phyloP scores from a whole-genome alignment of 495 filamentous ascomycete genomes.

The Usnea hakonensis region DNA sequence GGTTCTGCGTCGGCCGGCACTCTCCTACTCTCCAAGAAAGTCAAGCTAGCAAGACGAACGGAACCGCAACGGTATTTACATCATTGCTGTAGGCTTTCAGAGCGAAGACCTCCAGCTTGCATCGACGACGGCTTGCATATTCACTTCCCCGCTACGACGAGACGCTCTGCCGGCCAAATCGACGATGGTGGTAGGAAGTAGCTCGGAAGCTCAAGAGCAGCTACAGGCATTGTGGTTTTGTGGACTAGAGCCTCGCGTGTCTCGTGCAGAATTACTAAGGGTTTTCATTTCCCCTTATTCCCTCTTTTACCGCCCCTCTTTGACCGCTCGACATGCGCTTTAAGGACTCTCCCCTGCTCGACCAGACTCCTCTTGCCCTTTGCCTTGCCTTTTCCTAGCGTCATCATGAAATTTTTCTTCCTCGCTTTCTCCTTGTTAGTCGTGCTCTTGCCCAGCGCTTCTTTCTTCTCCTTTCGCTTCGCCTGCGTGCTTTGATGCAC shows the following conservation, averaged over 20 bases:
- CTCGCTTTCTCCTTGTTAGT: conserved; percentile 97
- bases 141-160: background rate
- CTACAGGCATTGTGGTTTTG: background rate
- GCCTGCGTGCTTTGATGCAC: conserved; percentile 78
- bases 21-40: too few relatives aligned
- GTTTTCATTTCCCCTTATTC: conserved; percentile 42
- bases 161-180: background rate
- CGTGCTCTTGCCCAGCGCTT: conserved; percentile 79
- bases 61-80: too few relatives aligned
- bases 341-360: conserved; percentile 69
- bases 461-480: conserved; percentile 73
- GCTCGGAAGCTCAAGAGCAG: background rate
- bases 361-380: conserved; percentile 90
- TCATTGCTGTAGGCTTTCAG: background rate
- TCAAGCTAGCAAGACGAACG: too few relatives aligned
- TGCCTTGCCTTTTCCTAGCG: conserved; percentile 80
- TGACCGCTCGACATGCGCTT: conserved; percentile 70
- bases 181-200: background rate
- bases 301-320: conserved; percentile 79
- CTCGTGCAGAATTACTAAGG: background rate
- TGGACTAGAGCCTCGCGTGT: background rate
- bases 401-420: conserved; percentile 98
- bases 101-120: background rate
- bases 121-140: background rate
- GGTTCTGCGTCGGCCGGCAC: too few relatives aligned